Conservation (phyloP, 352 stramenopile genomes). For the Globisporangium splendens region DNA sequence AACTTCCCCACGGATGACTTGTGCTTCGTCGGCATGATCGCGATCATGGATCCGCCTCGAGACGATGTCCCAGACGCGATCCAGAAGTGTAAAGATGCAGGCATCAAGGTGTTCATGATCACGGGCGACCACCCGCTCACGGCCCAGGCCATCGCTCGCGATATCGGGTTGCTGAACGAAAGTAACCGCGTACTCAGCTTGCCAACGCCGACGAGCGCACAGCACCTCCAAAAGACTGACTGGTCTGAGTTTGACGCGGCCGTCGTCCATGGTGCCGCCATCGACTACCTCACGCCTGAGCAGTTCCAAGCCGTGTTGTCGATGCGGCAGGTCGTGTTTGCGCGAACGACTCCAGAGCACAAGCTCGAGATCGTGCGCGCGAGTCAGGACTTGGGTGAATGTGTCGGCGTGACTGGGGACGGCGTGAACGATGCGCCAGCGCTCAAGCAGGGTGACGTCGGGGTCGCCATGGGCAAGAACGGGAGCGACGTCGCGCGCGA, state of each 20-base stretch:
- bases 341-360: slow-evolving; percentile 89
- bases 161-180: slow-evolving; percentile 79
- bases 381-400: slow-evolving; percentile 30
- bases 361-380: too few species aligned
- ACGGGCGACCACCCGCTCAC: slow-evolving; percentile 89
- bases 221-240: slow-evolving; percentile 17
- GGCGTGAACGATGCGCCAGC: slow-evolving; percentile 64
- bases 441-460: slow-evolving; percentile 90
- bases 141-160: slow-evolving; percentile 73
- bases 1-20: slow-evolving; percentile 34
- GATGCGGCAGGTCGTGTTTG: slow-evolving; percentile 89
- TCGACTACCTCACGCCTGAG: slow-evolving; percentile 29
- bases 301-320: slow-evolving; percentile 28
- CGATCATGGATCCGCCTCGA: slow-evolving; percentile 91
- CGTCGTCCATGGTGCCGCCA: slow-evolving; percentile 49
- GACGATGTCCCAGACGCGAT: slow-evolving; percentile 74
- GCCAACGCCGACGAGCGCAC: slow-evolving; percentile 10
- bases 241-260: slow-evolving; percentile 41
- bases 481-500: slow-evolving; percentile 93
- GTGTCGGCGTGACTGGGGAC: slow-evolving; percentile 78
- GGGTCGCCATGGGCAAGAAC: slow-evolving; percentile 95
- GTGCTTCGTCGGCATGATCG: slow-evolving; percentile 89
- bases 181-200: slow-evolving; percentile 33
- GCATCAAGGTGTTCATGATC: slow-evolving; percentile 91
- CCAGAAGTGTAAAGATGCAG: slow-evolving; percentile 67